A percentile compares a stretch with the other conserved stretches of the same genome.
Evolutionary conservation across 805 yeast genomes (phyloP).

Genomic region (Henningerozyma blattae): DNA sequence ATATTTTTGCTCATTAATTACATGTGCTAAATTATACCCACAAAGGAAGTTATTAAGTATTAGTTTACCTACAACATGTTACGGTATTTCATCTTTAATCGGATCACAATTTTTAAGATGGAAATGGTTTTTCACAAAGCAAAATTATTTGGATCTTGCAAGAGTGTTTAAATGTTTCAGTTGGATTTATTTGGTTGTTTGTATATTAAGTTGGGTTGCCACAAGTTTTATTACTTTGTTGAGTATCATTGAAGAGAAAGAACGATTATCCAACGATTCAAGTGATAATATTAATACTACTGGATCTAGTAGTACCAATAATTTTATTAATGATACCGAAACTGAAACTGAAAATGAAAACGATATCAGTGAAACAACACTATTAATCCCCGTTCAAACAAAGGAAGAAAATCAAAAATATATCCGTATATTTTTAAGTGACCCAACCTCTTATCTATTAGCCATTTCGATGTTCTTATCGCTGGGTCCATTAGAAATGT

Average conservation of each 20-base stretch:
- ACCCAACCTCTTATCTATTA: constrained; percentile 52
- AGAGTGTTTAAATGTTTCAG: constrained; percentile 43
- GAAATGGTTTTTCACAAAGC: constrained; percentile 24
- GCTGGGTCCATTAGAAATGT: constrained; percentile 79
- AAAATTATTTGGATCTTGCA: constrained; percentile 31
- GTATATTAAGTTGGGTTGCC: constrained; percentile 49
- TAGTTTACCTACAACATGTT: constrained; percentile 78
- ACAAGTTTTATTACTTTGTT: constrained; percentile 50
- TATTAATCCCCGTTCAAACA: constrained; percentile 18
- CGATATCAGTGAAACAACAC: constrained; percentile 7
- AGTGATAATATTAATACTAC: not conserved
- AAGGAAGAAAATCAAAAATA: not conserved
- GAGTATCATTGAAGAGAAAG: constrained; percentile 23
- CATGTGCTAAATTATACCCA: constrained; percentile 83
- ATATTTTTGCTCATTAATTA: constrained; percentile 57
- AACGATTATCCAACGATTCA: not conserved
- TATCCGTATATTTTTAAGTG: constrained; percentile 27
- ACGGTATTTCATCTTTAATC: constrained; percentile 71
- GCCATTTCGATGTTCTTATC: constrained; percentile 50
- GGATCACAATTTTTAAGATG: constrained; percentile 51
- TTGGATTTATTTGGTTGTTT: constrained; percentile 40
- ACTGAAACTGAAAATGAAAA: not conserved
- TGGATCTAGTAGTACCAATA: constrained; percentile 51
- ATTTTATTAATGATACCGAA: constrained; percentile 29
- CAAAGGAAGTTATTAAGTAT: constrained; percentile 67